These are phyloP conservation scores for Aschersonia sp. DNA, from an alignment of 2,329 filamentous ascomycete species.

Conservation along the genomic window DNA sequence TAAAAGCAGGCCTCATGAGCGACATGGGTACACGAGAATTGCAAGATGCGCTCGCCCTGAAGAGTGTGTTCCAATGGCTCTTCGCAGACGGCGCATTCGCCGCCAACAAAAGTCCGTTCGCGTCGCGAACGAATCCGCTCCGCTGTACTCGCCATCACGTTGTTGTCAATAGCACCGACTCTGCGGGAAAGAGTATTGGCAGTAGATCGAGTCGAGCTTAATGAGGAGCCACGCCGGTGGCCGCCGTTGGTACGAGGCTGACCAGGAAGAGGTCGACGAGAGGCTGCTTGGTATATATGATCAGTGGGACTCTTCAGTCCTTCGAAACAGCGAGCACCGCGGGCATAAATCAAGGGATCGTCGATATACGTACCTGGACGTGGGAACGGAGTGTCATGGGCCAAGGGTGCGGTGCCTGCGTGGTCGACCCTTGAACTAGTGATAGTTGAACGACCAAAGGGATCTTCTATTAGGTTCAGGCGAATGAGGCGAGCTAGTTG, in stretches of 20 bases:
- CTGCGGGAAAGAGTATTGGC: slow-evolving; percentile 17
- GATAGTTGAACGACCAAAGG: not conserved
- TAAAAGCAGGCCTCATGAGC: slow-evolving; percentile 98
- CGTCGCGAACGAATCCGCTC: slow-evolving; percentile 68
- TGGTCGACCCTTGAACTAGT: not conserved
- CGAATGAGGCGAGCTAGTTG: slow-evolving; percentile 1
- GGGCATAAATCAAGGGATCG: not conserved
- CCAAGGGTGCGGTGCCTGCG: slow-evolving; percentile 1
- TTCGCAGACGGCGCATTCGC: slow-evolving; percentile 90
- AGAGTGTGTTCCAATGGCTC: slow-evolving; percentile 93
- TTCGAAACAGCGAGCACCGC: not conserved
- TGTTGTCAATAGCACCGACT: slow-evolving; percentile 23
- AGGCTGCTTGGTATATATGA: not conserved
- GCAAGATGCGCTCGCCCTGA: slow-evolving; percentile 81
- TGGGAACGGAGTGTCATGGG: not conserved
- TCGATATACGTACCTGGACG: slow-evolving; percentile 2
- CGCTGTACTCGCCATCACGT: slow-evolving; percentile 30
- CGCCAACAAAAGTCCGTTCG: slow-evolving; percentile 90
- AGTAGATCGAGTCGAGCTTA: slow-evolving; percentile 18
- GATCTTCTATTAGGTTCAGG: not conserved
- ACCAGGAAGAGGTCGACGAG: slow-evolving; percentile 9
- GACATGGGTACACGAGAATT: slow-evolving; percentile 94
- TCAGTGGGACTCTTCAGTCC: not conserved
- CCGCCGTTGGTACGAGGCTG: slow-evolving; percentile 12
- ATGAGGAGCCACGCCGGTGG: slow-evolving; percentile 17